A percentile compares a stretch with the other conserved stretches of the same genome.
Conservation (phyloP, 2,329 filamentous ascomycete species). For the Neocucurbitaria cava region DNA sequence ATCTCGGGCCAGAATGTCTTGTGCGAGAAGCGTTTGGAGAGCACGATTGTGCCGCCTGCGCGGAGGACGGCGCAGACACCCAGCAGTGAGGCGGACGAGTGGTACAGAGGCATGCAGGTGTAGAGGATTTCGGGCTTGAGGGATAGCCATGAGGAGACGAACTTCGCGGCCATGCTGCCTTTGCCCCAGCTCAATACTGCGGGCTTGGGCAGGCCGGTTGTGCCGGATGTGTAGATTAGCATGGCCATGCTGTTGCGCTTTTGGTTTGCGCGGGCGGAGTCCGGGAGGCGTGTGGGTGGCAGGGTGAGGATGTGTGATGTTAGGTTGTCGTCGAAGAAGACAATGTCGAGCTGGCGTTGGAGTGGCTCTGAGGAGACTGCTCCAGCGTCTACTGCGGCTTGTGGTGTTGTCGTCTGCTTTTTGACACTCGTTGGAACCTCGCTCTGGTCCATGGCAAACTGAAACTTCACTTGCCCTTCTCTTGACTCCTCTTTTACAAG, state of each 20-base stretch:
- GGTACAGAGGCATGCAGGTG: slow-evolving; percentile 51
- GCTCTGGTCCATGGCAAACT: slow-evolving; percentile 30
- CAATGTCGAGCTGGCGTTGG: slow-evolving; percentile 33
- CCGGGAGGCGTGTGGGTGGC: slow-evolving; percentile 37
- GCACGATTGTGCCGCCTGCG: slow-evolving; percentile 36
- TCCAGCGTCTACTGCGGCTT: slow-evolving; percentile 12
- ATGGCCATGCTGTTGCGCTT: slow-evolving; percentile 39
- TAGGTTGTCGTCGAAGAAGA: slow-evolving; percentile 40
- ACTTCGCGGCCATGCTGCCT: slow-evolving; percentile 24
- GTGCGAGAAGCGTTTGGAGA: slow-evolving; percentile 44
- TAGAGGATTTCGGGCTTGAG: slow-evolving; percentile 43
- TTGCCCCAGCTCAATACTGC: slow-evolving; percentile 42
- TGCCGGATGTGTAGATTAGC: slow-evolving; percentile 51
- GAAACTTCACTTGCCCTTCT: slow-evolving; percentile 26
- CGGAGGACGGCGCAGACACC: slow-evolving; percentile 36
- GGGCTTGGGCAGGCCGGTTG: slow-evolving; percentile 47
- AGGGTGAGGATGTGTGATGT: slow-evolving; percentile 36
- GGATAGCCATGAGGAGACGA: slow-evolving; percentile 29
- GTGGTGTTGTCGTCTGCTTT: slow-evolving; percentile 23
- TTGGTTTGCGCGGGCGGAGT: slow-evolving; percentile 34
- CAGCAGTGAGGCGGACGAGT: slow-evolving; percentile 40
- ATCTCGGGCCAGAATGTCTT: slow-evolving; percentile 50
- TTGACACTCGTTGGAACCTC: slow-evolving; percentile 24
- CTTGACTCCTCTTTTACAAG: slow-evolving; percentile 3
- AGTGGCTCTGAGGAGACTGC: slow-evolving; percentile 15